Evolutionary conservation across 2,329 filamentous ascomycete species (phyloP), one percentile per base, ranked within the genome.

Genomic region (Neospermospora avenae): DNA sequence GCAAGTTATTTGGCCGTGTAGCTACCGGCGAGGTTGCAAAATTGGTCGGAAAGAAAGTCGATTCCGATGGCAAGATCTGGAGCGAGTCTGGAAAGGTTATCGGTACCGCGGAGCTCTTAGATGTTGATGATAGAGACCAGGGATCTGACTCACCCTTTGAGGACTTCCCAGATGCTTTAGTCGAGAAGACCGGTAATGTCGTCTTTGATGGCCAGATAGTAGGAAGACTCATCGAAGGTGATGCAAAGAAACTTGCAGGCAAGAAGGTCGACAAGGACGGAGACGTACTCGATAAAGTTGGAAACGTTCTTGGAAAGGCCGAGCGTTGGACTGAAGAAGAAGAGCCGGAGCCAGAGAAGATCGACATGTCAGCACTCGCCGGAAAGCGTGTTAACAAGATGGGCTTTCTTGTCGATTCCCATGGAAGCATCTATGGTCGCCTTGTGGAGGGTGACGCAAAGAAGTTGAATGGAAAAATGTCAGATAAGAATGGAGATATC

Each of bases 371-470:
- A 7, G 77, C 81, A 45, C 78, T 88, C 4, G 86, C 87, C 20
- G 87, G 87, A 60, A 88, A 90, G 74, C 81, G 84, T 42, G 85
- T 90, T 65, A 88, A 89, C 76, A 90, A 89, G 76, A 81, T 83
- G 2, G 87, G 88, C 41, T 84, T 85, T 49, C 76, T 84, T 0
- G 83, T 86, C 25, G 83, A 85, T 68, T 73, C 73, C 3, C 73
- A 75, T 45, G 83, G 83, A 0, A 72, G 76, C 46, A 83, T 86
- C 63, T 85, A 83, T 62, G 88, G 85, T 37, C 83, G 85, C 41
- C 80, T 91, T 1, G 74, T 90, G 20, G 86, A 90, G 70, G 88
- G 88, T 14, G 83, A 87, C 62, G 70, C 83, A 37, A 82, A 83
- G 73, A 80, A 82, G 57, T 80, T 91, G 44, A 75, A 84, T 10